Evolutionary conservation across 1,284 basidiomycete genomes (phyloP).

Genomic region (Neotropicomus parvogracilis): DNA sequence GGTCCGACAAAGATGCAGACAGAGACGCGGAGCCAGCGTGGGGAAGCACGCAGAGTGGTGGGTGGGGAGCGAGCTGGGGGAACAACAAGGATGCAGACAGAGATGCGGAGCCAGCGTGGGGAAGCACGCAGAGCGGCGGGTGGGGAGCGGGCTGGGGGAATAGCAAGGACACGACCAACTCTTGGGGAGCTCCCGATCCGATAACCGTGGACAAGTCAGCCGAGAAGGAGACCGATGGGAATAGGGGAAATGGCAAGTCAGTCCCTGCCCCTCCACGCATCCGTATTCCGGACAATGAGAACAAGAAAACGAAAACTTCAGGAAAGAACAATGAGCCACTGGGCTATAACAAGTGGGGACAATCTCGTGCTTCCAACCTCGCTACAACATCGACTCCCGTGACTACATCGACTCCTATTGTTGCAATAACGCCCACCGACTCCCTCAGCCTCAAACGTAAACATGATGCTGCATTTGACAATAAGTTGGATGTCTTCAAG

Average conservation of each 20-base stretch:
- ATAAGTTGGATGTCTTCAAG: slow-evolving; percentile 26
- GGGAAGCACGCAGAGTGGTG: slow-evolving; percentile 4
- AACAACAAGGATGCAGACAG: slow-evolving; percentile 6
- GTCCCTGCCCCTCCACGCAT: slow-evolving; percentile 26
- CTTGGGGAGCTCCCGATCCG: slow-evolving; percentile 5
- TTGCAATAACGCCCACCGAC: slow-evolving; percentile 20
- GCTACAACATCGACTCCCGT: slow-evolving; percentile 7
- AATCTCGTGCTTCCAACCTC: slow-evolving; percentile 5
- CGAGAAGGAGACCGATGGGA: slow-evolving; percentile 5
- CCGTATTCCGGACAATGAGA: slow-evolving; percentile 25
- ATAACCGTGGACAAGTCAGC: slow-evolving; percentile 8
- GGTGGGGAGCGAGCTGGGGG: slow-evolving; percentile 10
- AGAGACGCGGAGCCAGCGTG: slow-evolving; percentile 2
- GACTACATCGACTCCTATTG: slow-evolving; percentile 14
- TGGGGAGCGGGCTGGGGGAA: slow-evolving; percentile 10
- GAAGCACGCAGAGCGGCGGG: neutral
- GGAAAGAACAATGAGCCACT: slow-evolving; percentile 28
- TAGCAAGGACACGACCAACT: slow-evolving; percentile 1
- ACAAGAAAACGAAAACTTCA: slow-evolving; percentile 18
- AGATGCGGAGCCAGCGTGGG: slow-evolving; percentile 1
- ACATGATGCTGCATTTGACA: slow-evolving; percentile 19
- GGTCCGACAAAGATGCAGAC: slow-evolving; percentile 1
- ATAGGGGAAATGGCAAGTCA: slow-evolving; percentile 15
- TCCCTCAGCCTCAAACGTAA: slow-evolving; percentile 26
- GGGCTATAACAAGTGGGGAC: slow-evolving; percentile 19